phyloP scores from a whole-genome alignment of 2,329 filamentous ascomycete species.

The Penicillium sclerotiorum region DNA sequence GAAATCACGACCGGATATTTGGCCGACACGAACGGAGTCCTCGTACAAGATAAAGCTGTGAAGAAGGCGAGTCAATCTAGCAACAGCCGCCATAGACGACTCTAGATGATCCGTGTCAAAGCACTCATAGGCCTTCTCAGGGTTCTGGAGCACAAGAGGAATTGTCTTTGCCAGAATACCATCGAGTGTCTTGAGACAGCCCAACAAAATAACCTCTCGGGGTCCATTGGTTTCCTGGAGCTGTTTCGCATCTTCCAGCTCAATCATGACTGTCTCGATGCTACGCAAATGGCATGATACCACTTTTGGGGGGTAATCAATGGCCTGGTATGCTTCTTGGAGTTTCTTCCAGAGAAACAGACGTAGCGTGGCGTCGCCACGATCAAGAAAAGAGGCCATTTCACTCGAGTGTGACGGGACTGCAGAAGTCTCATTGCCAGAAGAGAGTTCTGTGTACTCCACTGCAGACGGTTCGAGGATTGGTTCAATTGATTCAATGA shows the following conservation, averaged over 20 bases:
- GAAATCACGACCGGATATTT: constrained; percentile 63
- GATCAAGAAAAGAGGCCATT: constrained; percentile 81
- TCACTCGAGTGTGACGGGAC: constrained; percentile 64
- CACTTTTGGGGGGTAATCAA: constrained; percentile 83
- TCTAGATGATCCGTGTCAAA: constrained; percentile 78
- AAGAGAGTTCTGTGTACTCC: constrained; percentile 28
- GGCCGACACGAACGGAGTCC: constrained; percentile 80
- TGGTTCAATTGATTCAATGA: constrained; percentile 91
- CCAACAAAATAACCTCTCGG: constrained; percentile 71
- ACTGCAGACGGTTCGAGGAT: constrained; percentile 70
- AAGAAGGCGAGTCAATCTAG: constrained; percentile 71
- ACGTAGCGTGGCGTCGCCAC: constrained; percentile 78
- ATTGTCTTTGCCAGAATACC: constrained; percentile 73
- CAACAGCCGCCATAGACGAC: constrained; percentile 71
- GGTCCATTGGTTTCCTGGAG: constrained; percentile 60
- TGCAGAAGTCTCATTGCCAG: constrained; percentile 40
- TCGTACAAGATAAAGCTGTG: constrained; percentile 81
- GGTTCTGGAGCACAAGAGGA: constrained; percentile 68
- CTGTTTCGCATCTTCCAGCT: constrained; percentile 65
- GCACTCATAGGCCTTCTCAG: constrained; percentile 72
- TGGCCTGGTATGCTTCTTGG: constrained; percentile 83
- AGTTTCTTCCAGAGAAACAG: constrained; percentile 88
- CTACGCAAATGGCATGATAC: constrained; percentile 84
- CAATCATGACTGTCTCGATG: constrained; percentile 77
- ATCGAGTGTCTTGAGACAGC: constrained; percentile 77